These are phyloP conservation scores for Tilletia indica DNA, from an alignment of 1,284 basidiomycete genomes.

Conservation along the genomic window DNA sequence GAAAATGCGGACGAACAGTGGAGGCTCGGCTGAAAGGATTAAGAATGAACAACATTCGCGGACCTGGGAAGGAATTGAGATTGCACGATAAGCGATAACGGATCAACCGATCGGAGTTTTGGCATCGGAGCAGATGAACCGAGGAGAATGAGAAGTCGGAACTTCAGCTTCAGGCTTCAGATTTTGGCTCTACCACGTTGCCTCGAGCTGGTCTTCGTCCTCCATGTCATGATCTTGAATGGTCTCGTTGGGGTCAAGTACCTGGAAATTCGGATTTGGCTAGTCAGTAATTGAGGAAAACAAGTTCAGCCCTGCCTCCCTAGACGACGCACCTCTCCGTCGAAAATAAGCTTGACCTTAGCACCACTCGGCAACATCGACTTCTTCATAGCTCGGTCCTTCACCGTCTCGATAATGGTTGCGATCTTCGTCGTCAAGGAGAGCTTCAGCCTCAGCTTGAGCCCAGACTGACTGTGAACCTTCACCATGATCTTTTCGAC, in stretches of 20 bases:
- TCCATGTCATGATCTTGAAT: background rate
- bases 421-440: background rate
- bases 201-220: constrained; percentile 16
- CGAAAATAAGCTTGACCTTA: constrained; percentile 10
- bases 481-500: constrained; percentile 5
- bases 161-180: no score
- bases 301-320: background rate
- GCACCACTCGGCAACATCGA: background rate
- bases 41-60: no score
- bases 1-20: no score
- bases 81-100: no score
- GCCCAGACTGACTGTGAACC: background rate
- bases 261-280: background rate
- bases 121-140: no score
- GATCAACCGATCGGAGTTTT: no score
- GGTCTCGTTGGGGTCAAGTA: background rate
- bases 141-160: no score
- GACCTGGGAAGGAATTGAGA: no score
- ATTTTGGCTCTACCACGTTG: background rate
- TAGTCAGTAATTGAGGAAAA: no score
- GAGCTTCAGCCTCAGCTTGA: background rate
- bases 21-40: no score
- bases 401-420: background rate
- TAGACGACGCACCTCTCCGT: constrained; percentile 1
- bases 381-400: constrained; percentile 3